phyloP scores from a whole-genome alignment of 2,329 filamentous ascomycete species.

The Claviceps quebecensis region DNA sequence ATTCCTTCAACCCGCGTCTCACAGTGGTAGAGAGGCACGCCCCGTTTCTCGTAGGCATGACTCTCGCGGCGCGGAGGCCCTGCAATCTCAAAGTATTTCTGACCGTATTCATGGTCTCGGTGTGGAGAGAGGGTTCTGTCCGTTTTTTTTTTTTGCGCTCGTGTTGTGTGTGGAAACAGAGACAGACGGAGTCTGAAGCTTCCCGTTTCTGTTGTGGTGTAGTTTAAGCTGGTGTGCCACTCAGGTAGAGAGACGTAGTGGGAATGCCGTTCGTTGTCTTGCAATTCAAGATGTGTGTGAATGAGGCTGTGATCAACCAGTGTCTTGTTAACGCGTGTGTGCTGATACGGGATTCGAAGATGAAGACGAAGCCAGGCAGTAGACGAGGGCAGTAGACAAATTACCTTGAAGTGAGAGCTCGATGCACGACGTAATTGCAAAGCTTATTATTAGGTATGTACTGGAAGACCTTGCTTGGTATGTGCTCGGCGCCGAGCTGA shows the following conservation, averaged over 20 bases:
- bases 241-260: too few relatives aligned
- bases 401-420: not conserved
- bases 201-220: too few relatives aligned
- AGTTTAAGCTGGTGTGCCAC: too few relatives aligned
- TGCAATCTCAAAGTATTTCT: constrained; percentile 4
- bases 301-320: too few relatives aligned
- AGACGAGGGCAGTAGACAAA: too few relatives aligned
- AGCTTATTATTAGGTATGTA: not conserved
- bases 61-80: constrained; percentile 13
- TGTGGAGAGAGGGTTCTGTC: not conserved
- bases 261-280: too few relatives aligned
- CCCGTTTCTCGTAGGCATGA: constrained; percentile 7
- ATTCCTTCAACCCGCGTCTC: constrained; percentile 22
- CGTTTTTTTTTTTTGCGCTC: not conserved
- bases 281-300: too few relatives aligned
- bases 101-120: constrained; percentile 1
- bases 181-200: too few relatives aligned
- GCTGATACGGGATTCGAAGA: too few relatives aligned
- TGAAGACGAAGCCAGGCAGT: too few relatives aligned
- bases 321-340: too few relatives aligned
- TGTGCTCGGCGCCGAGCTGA: constrained; percentile 1
- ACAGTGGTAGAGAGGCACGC: constrained; percentile 17
- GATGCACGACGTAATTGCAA: not conserved
- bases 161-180: too few relatives aligned
- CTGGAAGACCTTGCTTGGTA: not conserved